Base-by-base conservation (phyloP, 148 eudicot species). In the Amaranthus palmeri region DNA sequence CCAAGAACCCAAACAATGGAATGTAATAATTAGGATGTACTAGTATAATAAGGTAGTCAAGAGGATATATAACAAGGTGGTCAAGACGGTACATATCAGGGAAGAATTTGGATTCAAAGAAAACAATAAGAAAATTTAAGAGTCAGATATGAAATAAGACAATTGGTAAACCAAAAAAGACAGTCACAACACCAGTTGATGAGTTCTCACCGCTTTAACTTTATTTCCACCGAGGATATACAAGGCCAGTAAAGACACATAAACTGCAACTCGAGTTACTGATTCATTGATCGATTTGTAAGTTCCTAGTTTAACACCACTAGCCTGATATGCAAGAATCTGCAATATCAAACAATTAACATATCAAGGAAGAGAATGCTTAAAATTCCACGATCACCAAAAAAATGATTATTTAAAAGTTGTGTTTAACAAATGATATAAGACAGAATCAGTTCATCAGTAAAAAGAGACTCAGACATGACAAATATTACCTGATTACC, bases 151-250 rank as follows among this genome's bases (percentile, higher is more conserved):
- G n/a, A 49, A 11, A 61, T 4, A 45, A 61, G 56, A 53, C 18
- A 67, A 14, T 10, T 7, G 14, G 10, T 58, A 12, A 36, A 25
- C 36, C 61, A 61, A 15, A 36, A 43, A 8, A 13, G 47, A 3
- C 12, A 54, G 47, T 7, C 12, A 54, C 12, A 41, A 41, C 54
- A 48, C 52, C 3, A n/a, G 43, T 15, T 78, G 60, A 64, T 15
- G 78, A 74, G 51, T 74, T 3, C 96, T 87, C 82, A 95, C 98
- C 80, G 98, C 87, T 80, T 95, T 91, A 65, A 89, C 97, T 85
- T 91, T 93, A 86, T 68, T 86, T 77, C 97, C 98, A 69, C 97
- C 97, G 61, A 95, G 96, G 78, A 84, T 85, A 85, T 87, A 95
- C 80, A 95, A 79, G 74, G 96, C 88, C 83, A 95, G 48, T 81